phyloP scores from a whole-genome alignment of 371 early-diverging fungal genomes.

The Dinochytrium kinnereticum region DNA sequence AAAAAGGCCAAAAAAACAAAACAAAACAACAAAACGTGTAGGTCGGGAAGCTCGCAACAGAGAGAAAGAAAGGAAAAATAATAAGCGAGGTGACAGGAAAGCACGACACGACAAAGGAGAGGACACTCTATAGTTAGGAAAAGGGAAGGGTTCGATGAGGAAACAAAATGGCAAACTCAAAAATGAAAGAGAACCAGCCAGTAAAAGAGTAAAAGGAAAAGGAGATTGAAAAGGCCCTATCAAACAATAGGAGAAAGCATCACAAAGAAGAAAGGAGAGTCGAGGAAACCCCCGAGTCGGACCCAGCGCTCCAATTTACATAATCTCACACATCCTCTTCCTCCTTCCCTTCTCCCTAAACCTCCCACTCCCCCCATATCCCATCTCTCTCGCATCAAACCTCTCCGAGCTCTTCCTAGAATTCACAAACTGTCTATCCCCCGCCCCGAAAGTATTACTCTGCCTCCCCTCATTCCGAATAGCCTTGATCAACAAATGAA shows the following conservation, averaged over 20 bases:
- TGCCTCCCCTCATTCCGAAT: slow-evolving; percentile 44
- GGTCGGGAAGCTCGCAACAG: neutral
- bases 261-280: no score
- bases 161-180: no score
- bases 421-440: neutral
- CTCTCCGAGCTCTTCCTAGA: neutral
- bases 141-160: neutral
- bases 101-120: neutral
- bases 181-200: no score
- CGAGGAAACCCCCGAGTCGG: no score
- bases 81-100: neutral
- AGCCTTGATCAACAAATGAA: slow-evolving; percentile 76
- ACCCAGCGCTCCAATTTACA: no score
- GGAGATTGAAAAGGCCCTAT: neutral
- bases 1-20: neutral
- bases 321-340: neutral
- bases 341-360: neutral
- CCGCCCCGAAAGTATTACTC: slow-evolving; percentile 17
- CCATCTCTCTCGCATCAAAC: neutral
- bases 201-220: neutral
- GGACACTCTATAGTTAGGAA: neutral
- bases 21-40: neutral
- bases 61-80: no score
- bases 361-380: neutral
- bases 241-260: no score